phyloP scores from a whole-genome alignment of 768 basidiomycete species.

The Leccinum sublutescens region DNA sequence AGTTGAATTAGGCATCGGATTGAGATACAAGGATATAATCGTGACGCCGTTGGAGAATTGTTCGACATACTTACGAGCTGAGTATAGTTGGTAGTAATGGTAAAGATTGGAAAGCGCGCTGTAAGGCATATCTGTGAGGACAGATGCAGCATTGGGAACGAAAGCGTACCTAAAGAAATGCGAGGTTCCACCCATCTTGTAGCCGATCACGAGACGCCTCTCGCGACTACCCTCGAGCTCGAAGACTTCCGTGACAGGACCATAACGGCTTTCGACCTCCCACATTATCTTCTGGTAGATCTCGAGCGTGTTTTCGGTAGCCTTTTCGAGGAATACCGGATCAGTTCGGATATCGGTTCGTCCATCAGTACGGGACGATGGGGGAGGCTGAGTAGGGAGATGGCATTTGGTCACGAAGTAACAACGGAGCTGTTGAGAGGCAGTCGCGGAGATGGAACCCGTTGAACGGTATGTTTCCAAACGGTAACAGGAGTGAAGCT shows the following conservation, averaged over 20 bases:
- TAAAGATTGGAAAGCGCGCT: conserved; percentile 94
- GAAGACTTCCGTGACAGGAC: conserved; percentile 94
- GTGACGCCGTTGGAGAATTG: conserved; percentile 97
- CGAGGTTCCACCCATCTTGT: conserved; percentile 91
- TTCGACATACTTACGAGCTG: conserved; percentile 95
- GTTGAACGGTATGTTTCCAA: conserved; percentile 94
- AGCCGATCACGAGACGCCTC: conserved; percentile 91
- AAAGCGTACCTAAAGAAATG: conserved; percentile 67
- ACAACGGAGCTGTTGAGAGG: conserved; percentile 91
- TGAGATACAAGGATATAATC: conserved; percentile 93
- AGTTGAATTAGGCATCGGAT: conserved; percentile 75
- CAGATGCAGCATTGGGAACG: neutral
- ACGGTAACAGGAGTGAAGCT: conserved; percentile 66
- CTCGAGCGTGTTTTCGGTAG: conserved; percentile 87
- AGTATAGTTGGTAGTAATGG: conserved; percentile 96
- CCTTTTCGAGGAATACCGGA: conserved; percentile 88
- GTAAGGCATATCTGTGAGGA: conserved; percentile 10
- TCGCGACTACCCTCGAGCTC: conserved; percentile 94
- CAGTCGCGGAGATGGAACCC: conserved; percentile 83
- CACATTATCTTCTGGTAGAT: conserved; percentile 89
- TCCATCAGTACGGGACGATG: conserved; percentile 45
- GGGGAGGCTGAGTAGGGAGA: conserved; percentile 59
- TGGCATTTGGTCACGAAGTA: conserved; percentile 94
- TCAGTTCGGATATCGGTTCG: conserved; percentile 85
- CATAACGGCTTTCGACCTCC: conserved; percentile 79